Conservation (phyloP, 257 asterid species). For the Solanum clarkiae region DNA sequence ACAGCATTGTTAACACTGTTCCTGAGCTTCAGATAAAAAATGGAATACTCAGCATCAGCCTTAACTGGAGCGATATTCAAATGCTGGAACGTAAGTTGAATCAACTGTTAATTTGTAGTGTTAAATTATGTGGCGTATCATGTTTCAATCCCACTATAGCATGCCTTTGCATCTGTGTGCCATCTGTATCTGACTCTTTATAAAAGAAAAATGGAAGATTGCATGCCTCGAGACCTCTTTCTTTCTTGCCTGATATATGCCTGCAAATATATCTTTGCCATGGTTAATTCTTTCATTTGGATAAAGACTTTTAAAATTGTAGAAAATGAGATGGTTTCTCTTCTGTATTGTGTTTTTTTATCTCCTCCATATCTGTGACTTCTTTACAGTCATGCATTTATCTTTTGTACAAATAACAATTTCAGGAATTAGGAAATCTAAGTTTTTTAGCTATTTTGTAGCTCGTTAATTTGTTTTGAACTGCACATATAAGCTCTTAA, state of each 20-base stretch:
- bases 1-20: constrained; percentile 14
- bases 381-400: not conserved
- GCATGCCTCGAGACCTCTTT: not conserved
- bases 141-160: not conserved
- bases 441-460: not conserved
- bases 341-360: not conserved
- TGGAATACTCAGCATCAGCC: constrained; percentile 52
- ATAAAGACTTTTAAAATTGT: not conserved
- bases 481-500: not conserved
- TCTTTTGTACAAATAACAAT: not conserved
- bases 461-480: not conserved
- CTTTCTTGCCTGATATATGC: not conserved
- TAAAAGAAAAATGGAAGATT: not conserved
- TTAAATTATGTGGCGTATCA: not conserved
- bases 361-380: not conserved
- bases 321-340: not conserved
- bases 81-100: constrained; percentile 40
- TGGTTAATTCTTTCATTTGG: not conserved
- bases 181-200: not conserved
- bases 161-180: not conserved
- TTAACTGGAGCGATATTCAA: constrained; percentile 60
- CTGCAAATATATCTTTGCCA: not conserved
- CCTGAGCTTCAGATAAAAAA: constrained; percentile 26
- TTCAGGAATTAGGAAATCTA: not conserved
- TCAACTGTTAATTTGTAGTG: not conserved